Evolutionary conservation across 768 basidiomycete species (phyloP).

Genomic region (Boletus fagicola): DNA sequence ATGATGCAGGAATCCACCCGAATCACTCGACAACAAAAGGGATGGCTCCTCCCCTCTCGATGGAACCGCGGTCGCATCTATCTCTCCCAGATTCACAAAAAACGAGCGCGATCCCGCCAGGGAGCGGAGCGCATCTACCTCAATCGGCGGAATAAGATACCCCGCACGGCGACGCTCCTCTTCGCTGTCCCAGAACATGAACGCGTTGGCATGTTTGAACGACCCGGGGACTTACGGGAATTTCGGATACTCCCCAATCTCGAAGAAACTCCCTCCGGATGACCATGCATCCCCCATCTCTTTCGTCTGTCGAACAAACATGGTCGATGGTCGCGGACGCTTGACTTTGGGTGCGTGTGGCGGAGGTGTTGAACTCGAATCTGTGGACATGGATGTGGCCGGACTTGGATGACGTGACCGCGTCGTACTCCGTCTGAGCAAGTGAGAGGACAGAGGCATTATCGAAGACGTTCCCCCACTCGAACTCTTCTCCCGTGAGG

Average conservation of each 20-base stretch:
- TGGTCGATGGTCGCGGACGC: slow-evolving; percentile 16
- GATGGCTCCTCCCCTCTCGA: slow-evolving; percentile 42
- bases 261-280: slow-evolving; percentile 1
- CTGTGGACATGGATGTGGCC: slow-evolving; percentile 1
- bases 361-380: slow-evolving; percentile 1
- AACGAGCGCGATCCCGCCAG: slow-evolving; percentile 43
- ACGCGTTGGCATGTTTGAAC: not conserved
- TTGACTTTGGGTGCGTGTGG: not conserved
- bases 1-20: slow-evolving; percentile 23
- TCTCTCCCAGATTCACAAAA: slow-evolving; percentile 40
- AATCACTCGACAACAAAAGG: slow-evolving; percentile 40
- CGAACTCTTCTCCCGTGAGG: not conserved
- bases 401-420: slow-evolving; percentile 3
- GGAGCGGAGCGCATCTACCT: slow-evolving; percentile 42
- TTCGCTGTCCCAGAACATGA: slow-evolving; percentile 7
- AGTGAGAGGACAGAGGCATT: slow-evolving; percentile 6
- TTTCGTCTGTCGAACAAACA: slow-evolving; percentile 15
- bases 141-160: slow-evolving; percentile 4
- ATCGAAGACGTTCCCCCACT: not conserved
- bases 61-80: slow-evolving; percentile 27
- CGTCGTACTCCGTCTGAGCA: slow-evolving; percentile 5
- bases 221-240: slow-evolving; percentile 15
- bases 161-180: not conserved
- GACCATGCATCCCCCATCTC: slow-evolving; percentile 7
- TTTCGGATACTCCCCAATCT: slow-evolving; percentile 1